Percentiles rank a stretch among this genome's conserved stretches.
phyloP scores from a whole-genome alignment of 2,329 filamentous ascomycete species.

The Calonectria crousiana region DNA sequence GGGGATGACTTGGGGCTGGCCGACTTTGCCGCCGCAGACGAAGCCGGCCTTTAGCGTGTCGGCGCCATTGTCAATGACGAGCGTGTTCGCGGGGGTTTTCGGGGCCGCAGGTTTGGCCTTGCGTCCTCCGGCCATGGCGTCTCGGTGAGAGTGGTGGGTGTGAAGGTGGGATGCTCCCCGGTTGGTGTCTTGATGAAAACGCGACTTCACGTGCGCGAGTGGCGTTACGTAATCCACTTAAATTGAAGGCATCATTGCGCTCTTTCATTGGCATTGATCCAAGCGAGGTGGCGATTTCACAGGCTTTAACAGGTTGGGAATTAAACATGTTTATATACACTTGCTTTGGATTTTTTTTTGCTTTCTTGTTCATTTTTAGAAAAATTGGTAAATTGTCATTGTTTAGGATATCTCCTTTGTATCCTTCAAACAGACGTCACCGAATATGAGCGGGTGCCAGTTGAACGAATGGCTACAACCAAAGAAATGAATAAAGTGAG shows the following conservation, averaged over 20 bases:
- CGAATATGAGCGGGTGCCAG: neutral
- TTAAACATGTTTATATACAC: neutral
- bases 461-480: neutral
- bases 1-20: slow-evolving; percentile 78
- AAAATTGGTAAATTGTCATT: neutral
- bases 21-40: slow-evolving; percentile 60
- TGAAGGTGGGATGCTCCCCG: slow-evolving; percentile 16
- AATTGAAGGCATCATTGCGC: neutral
- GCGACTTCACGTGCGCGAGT: slow-evolving; percentile 34
- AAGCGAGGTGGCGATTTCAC: neutral
- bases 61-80: slow-evolving; percentile 94
- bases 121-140: slow-evolving; percentile 58
- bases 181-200: slow-evolving; percentile 18
- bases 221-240: slow-evolving; percentile 34
- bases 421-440: neutral
- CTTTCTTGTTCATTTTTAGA: neutral
- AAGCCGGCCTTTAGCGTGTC: slow-evolving; percentile 93
- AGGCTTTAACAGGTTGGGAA: neutral
- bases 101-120: slow-evolving; percentile 67
- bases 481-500: neutral
- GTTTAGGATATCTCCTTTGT: neutral
- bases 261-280: too few relatives aligned
- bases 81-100: slow-evolving; percentile 72
- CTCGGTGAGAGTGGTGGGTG: neutral
- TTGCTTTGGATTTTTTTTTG: too few relatives aligned